Evolutionary conservation across 768 basidiomycete species (phyloP).

Genomic region (Trametes sanguinea): DNA sequence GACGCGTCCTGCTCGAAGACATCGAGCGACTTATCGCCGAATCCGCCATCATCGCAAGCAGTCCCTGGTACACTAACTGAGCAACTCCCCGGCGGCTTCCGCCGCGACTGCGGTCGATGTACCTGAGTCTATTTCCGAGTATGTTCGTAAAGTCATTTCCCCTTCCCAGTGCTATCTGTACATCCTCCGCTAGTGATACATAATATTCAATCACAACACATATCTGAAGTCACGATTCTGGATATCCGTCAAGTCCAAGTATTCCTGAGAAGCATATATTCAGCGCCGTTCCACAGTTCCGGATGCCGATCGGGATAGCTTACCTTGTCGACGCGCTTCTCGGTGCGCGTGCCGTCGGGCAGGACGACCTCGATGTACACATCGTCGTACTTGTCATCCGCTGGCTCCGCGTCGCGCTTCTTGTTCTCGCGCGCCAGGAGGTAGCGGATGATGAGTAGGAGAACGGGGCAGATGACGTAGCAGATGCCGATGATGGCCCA

Average conservation of each 20-base stretch:
- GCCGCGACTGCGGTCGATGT: no score
- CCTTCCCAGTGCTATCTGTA: no score
- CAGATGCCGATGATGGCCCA: slow-evolving; percentile 78
- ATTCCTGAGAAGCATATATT: slow-evolving; percentile 48
- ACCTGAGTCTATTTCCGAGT: no score
- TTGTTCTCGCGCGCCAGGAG: slow-evolving; percentile 63
- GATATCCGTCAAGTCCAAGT: slow-evolving; percentile 70
- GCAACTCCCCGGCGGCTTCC: no score
- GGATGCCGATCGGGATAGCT: slow-evolving; percentile 2
- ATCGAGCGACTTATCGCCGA: slow-evolving; percentile 21
- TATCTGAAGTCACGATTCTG: slow-evolving; percentile 77
- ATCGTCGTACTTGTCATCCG: slow-evolving; percentile 56
- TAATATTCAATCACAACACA: slow-evolving; percentile 45
- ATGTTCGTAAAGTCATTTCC: neutral
- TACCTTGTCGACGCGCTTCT: slow-evolving; percentile 69
- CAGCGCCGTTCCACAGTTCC: neutral
- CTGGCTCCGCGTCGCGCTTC: slow-evolving; percentile 57
- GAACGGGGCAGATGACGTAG: slow-evolving; percentile 52
- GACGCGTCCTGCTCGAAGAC: slow-evolving; percentile 10
- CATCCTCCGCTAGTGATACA: neutral
- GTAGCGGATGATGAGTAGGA: slow-evolving; percentile 52
- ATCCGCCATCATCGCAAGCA: slow-evolving; percentile 6
- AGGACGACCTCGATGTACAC: slow-evolving; percentile 56
- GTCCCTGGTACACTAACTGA: neutral
- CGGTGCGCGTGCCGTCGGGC: slow-evolving; percentile 53